Evolutionary conservation across 495 filamentous ascomycete genomes (phyloP).

Genomic region (Podospora bellae-mahoneyi): DNA sequence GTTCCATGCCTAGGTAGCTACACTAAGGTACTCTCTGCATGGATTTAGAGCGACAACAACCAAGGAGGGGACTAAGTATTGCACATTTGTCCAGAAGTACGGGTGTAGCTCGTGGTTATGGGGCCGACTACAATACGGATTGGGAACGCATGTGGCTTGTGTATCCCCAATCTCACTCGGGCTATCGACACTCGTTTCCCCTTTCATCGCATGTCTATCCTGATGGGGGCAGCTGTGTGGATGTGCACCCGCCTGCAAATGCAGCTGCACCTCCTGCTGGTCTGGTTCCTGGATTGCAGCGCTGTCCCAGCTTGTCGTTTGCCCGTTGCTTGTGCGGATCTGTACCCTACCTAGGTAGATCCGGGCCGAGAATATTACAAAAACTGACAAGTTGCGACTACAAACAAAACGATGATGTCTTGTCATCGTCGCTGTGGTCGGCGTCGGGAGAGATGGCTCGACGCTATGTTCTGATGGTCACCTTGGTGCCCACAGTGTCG

Average conservation of each 20-base stretch:
- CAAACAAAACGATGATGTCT: neutral
- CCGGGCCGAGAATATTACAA: neutral
- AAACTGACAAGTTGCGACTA: neutral
- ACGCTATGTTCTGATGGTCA: slow-evolving; percentile 13
- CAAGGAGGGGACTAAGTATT: neutral
- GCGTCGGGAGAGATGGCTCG: neutral
- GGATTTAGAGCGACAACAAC: neutral
- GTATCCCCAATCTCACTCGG: slow-evolving; percentile 21
- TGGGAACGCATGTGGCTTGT: slow-evolving; percentile 18
- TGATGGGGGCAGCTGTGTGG: slow-evolving; percentile 3
- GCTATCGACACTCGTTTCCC: slow-evolving; percentile 13
- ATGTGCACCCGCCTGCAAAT: neutral
- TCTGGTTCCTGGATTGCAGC: slow-evolving; percentile 7
- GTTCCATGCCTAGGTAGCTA: no score
- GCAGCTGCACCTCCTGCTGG: slow-evolving; percentile 5
- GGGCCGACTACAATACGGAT: slow-evolving; percentile 9
- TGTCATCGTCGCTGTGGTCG: neutral
- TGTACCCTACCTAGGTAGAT: neutral
- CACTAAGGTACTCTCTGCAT: neutral
- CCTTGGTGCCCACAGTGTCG: slow-evolving; percentile 7
- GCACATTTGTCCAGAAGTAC: neutral
- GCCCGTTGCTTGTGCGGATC: slow-evolving; percentile 7
- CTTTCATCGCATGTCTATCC: slow-evolving; percentile 14
- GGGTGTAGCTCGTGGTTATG: slow-evolving; percentile 14
- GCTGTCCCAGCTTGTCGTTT: neutral